Percentiles rank a stretch among this genome's conserved stretches.
Evolutionary conservation across 805 yeast genomes (phyloP).

Genomic region (Candida chauliodis): DNA sequence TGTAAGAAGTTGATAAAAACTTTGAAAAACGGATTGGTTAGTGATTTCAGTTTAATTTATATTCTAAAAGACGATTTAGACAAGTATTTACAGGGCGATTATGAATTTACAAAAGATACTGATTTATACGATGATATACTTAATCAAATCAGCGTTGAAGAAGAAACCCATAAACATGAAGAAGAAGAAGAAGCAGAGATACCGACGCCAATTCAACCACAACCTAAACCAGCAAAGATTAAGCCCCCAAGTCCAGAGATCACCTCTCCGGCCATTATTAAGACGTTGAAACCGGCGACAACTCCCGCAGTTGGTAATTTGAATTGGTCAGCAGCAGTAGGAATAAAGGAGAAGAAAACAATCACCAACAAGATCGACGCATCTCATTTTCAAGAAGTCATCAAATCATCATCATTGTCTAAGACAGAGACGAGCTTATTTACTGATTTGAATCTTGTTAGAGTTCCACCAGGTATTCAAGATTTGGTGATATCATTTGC

Average conservation of each 20-base stretch:
- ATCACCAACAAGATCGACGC: constrained; percentile 5
- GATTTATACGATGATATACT: constrained; percentile 41
- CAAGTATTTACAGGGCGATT: constrained; percentile 37
- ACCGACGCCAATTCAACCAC: constrained; percentile 1
- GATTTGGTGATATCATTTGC: constrained; percentile 37
- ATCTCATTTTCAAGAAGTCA: constrained; percentile 20
- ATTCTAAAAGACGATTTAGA: constrained; percentile 39
- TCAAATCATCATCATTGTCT: constrained; percentile 28
- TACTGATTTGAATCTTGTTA: constrained; percentile 30
- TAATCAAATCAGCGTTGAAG: constrained; percentile 9
- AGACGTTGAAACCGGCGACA: constrained; percentile 51
- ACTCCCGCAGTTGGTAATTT: constrained; percentile 51
- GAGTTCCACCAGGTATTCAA: constrained; percentile 42
- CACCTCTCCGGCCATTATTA: constrained; percentile 37
- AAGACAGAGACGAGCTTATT: constrained; percentile 31
- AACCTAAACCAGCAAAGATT: not conserved
- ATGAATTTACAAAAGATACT: constrained; percentile 30
- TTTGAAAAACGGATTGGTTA: constrained; percentile 23
- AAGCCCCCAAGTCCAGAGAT: constrained; percentile 17
- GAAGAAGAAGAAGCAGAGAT: not conserved
- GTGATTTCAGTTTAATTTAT: constrained; percentile 28
- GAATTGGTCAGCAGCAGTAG: constrained; percentile 52
- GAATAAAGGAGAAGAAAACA: constrained; percentile 6
- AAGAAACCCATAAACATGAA: no score
- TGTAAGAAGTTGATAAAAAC: constrained; percentile 27